A percentile compares a stretch with the other conserved stretches of the same genome.
phyloP scores from a whole-genome alignment of 805 yeast genomes.

The Ogataea nakhonphanomensis region DNA sequence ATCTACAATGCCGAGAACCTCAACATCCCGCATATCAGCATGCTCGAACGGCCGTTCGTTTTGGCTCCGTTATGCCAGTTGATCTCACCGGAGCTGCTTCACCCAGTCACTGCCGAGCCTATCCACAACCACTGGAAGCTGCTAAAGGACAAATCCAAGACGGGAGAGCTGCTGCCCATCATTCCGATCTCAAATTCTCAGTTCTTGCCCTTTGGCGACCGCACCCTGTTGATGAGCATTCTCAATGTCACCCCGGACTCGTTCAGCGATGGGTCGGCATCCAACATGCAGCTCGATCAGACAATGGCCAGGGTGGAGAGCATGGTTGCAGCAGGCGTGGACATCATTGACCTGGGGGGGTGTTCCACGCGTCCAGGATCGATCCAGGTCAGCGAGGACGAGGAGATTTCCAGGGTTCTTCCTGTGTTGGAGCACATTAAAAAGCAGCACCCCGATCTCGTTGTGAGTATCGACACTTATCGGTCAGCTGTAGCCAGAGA shows the following conservation, averaged over 20 bases:
- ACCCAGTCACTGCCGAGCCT: conserved; percentile 87
- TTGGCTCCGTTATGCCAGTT: conserved; percentile 84
- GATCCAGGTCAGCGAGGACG: conserved; percentile 53
- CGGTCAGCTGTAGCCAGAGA: conserved; percentile 69
- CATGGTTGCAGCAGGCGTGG: conserved; percentile 60
- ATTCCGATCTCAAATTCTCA: conserved; percentile 39
- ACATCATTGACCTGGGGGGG: conserved; percentile 89
- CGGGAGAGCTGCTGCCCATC: conserved; percentile 42
- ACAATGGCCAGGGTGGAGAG: conserved; percentile 44
- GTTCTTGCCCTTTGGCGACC: conserved; percentile 13
- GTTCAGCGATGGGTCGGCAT: conserved; percentile 82
- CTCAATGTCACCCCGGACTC: conserved; percentile 92
- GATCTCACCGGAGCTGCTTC: conserved; percentile 58
- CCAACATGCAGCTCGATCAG: conserved; percentile 34
- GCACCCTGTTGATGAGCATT: conserved; percentile 82
- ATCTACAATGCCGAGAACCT: conserved; percentile 56
- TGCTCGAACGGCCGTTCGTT: conserved; percentile 90
- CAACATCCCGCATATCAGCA: conserved; percentile 79
- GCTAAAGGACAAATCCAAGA: conserved; percentile 20
- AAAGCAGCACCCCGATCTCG: conserved; percentile 31
- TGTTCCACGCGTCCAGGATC: conserved; percentile 91
- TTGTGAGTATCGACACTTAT: conserved; percentile 87
- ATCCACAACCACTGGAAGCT: conserved; percentile 62
- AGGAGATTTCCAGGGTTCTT: conserved; percentile 66
- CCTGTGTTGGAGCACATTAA: conserved; percentile 68